Evolutionary conservation across 2,329 filamentous ascomycete species (phyloP).

Genomic region (Ascochyta rabiei): DNA sequence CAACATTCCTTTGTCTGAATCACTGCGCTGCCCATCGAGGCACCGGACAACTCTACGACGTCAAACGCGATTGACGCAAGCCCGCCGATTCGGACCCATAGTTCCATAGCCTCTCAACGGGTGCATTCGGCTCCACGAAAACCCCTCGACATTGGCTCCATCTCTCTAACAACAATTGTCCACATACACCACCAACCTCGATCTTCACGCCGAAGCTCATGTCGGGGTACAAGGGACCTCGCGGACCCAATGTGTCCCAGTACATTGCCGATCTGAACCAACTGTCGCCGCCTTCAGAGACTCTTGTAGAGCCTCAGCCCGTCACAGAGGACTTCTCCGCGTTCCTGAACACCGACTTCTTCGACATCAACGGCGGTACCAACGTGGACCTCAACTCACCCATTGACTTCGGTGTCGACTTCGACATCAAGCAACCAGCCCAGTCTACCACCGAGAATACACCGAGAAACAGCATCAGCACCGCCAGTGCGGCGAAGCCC

Average conservation of each 20-base stretch:
- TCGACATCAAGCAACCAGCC: slow-evolving; percentile 29
- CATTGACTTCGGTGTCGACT: slow-evolving; percentile 38
- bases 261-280: slow-evolving; percentile 87
- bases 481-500: slow-evolving; percentile 25
- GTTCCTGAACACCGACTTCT: slow-evolving; percentile 67
- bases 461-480: slow-evolving; percentile 21
- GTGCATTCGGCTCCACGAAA: slow-evolving; percentile 22
- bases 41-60: background rate
- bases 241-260: slow-evolving; percentile 85
- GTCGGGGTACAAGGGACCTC: slow-evolving; percentile 77
- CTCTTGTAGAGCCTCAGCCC: slow-evolving; percentile 47
- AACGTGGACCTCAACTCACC: slow-evolving; percentile 34
- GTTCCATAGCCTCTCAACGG: slow-evolving; percentile 12
- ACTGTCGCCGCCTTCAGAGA: slow-evolving; percentile 55
- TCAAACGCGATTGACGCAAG: slow-evolving; percentile 23
- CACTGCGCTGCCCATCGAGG: background rate
- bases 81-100: slow-evolving; percentile 16
- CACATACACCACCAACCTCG: slow-evolving; percentile 13
- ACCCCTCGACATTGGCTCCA: slow-evolving; percentile 23
- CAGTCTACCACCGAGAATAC: slow-evolving; percentile 21
- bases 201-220: slow-evolving; percentile 52
- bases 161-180: slow-evolving; percentile 15
- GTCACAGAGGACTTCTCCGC: slow-evolving; percentile 55
- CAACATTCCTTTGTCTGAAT: slow-evolving; percentile 1
- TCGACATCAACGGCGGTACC: slow-evolving; percentile 64